A percentile compares a stretch with the other conserved stretches of the same genome.
Evolutionary conservation across 257 asterid species (phyloP).

Genomic region (Datura wrightii): DNA sequence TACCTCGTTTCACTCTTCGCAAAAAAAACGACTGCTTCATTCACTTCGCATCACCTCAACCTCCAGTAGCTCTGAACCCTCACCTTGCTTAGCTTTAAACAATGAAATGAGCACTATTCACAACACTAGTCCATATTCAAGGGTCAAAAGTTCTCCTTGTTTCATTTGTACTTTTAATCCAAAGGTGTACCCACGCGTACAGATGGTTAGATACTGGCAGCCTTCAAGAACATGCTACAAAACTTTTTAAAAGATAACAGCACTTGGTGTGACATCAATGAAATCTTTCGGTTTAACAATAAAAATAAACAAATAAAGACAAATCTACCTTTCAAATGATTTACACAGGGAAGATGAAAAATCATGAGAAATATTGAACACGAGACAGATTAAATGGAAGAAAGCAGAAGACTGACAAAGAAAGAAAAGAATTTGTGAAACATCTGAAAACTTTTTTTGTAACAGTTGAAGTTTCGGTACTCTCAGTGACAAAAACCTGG

Average conservation of each 20-base stretch:
- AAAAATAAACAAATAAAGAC: background rate
- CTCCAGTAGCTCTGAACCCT: background rate
- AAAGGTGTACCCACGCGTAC: background rate
- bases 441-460: background rate
- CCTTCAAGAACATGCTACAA: background rate
- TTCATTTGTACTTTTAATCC: background rate
- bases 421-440: background rate
- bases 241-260: background rate
- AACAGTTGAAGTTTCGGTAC: background rate
- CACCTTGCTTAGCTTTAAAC: background rate
- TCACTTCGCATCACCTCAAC: background rate
- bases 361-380: conserved; percentile 13
- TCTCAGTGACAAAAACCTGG: background rate
- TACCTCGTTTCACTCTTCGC: background rate
- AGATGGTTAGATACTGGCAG: background rate
- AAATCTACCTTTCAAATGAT: conserved; percentile 19
- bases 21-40: background rate
- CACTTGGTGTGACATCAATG: background rate
- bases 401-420: background rate
- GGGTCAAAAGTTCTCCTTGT: background rate
- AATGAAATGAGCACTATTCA: background rate
- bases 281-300: background rate
- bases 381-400: background rate
- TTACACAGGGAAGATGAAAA: background rate
- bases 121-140: background rate